A percentile compares a stretch with the other conserved stretches of the same genome.
These are phyloP conservation scores for Elsinoe perseae DNA, from an alignment of 2,329 filamentous ascomycete genomes.

Conservation along the genomic window DNA sequence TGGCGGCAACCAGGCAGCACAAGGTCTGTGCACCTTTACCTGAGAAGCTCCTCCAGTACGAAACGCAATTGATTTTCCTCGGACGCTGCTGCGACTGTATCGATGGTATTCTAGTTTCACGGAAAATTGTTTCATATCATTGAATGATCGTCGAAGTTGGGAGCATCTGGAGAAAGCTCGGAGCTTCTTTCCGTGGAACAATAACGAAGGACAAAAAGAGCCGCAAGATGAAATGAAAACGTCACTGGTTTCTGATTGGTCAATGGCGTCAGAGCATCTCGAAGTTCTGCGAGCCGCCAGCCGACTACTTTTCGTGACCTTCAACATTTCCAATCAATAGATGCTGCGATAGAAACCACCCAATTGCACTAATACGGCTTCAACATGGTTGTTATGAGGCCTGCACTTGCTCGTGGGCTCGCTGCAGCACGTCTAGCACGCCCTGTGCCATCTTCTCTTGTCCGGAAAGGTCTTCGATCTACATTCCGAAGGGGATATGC, in stretches of 20 bases:
- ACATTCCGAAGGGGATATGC: constrained; percentile 32
- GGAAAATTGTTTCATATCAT: neutral
- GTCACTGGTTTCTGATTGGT: constrained; percentile 14
- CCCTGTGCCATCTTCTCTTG: constrained; percentile 19
- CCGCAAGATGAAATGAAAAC: constrained; percentile 10
- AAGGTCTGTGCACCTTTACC: constrained; percentile 3
- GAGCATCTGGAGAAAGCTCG: constrained; percentile 11
- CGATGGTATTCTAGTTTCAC: neutral
- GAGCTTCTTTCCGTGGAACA: neutral
- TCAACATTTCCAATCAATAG: neutral
- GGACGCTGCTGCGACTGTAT: neutral
- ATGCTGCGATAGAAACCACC: neutral
- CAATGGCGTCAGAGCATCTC: constrained; percentile 9
- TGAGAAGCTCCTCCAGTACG: neutral
- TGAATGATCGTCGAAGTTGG: neutral
- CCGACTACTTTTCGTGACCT: constrained; percentile 12
- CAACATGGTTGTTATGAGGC: constrained; percentile 35
- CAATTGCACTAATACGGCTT: constrained; percentile 19
- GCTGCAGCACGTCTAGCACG: constrained; percentile 31
- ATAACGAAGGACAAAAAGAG: neutral
- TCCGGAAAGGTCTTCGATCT: constrained; percentile 27
- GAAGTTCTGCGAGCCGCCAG: constrained; percentile 6
- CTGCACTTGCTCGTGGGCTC: constrained; percentile 32
- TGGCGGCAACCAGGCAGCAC: constrained; percentile 7
- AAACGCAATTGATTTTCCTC: neutral